phyloP scores from a whole-genome alignment of 2,329 filamentous ascomycete species.

The Conoideocrella luteorostrata region DNA sequence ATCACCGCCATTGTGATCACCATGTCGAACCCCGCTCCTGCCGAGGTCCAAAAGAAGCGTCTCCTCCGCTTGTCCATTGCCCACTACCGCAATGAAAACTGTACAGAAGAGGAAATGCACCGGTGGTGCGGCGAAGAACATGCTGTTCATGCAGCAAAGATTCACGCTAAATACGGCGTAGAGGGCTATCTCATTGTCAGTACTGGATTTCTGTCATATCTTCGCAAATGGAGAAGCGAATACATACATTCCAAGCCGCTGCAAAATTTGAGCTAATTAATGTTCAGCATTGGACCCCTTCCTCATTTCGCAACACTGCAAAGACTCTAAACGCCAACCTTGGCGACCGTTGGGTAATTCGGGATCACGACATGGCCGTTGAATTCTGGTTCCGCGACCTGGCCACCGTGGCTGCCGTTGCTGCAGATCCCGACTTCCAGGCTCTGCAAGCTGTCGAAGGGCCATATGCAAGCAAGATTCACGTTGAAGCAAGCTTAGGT shows the following conservation, averaged over 20 bases:
- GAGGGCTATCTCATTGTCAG: not conserved
- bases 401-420: not conserved
- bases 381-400: constrained; percentile 7
- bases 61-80: not conserved
- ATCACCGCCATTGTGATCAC: constrained; percentile 19
- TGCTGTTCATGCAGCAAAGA: not conserved
- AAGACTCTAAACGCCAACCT: not conserved
- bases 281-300: not conserved
- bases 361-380: constrained; percentile 4
- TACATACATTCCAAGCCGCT: not conserved
- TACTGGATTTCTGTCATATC: not conserved
- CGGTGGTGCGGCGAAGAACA: not conserved
- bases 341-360: constrained; percentile 3
- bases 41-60: constrained; percentile 2
- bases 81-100: not conserved
- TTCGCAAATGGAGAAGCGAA: not conserved
- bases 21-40: not conserved
- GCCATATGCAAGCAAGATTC: constrained; percentile 1
- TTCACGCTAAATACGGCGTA: not conserved
- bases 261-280: no score
- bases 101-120: not conserved
- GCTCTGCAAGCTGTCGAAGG: constrained; percentile 5
- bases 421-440: constrained; percentile 4
- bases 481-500: constrained; percentile 2
- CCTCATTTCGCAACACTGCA: not conserved